Evolutionary conservation across 73 alveolate genomes (phyloP).

Genomic region (Stentor roeselii): DNA sequence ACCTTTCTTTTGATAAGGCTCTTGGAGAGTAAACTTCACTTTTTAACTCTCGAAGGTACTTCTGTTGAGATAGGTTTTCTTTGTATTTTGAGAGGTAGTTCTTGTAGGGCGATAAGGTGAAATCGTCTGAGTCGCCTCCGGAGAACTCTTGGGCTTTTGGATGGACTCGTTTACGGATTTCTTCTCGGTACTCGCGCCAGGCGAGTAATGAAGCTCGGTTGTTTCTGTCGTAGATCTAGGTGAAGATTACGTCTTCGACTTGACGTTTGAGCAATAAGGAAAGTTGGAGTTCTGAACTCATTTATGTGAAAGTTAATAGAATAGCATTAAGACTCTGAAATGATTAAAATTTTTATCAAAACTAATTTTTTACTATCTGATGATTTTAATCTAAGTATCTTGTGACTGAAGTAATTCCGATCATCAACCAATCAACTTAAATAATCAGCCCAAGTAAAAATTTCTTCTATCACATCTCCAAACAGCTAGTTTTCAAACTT

Average conservation of each 20-base stretch:
- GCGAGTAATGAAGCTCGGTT: background rate
- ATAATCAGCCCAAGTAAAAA: no score
- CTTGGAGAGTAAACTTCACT: background rate
- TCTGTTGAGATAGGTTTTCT: background rate
- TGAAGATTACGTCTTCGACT: background rate
- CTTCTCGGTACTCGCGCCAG: conserved; percentile 1
- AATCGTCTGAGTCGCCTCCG: background rate
- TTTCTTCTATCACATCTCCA: no score
- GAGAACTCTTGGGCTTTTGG: background rate
- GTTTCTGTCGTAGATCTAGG: background rate
- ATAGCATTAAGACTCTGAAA: no score
- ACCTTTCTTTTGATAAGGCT: background rate
- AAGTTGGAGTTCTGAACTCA: background rate
- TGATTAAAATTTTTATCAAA: no score
- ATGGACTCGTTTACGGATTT: background rate
- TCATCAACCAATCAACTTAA: no score
- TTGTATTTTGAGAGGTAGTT: background rate
- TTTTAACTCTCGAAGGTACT: background rate
- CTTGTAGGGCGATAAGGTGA: background rate
- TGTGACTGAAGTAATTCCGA: no score
- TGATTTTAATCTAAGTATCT: no score
- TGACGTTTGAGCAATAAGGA: background rate
- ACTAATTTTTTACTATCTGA: no score
- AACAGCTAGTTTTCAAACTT: no score
- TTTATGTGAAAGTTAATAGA: no score